A percentile compares a stretch with the other conserved stretches of the same genome.
phyloP scores from a whole-genome alignment of 2,329 filamentous ascomycete genomes.

The Paraconiothyrium brasiliense region DNA sequence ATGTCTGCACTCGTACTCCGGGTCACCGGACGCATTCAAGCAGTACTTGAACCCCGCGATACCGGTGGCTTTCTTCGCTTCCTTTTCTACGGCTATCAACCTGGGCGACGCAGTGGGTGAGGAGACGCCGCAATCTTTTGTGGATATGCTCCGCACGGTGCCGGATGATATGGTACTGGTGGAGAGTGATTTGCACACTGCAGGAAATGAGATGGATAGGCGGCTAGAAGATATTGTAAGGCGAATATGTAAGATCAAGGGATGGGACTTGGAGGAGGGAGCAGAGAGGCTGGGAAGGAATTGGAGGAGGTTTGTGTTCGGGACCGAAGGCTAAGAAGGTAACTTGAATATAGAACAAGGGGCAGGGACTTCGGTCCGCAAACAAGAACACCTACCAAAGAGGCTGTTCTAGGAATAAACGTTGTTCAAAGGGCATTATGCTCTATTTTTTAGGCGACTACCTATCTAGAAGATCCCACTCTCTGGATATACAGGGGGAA shows the following conservation, averaged over 20 bases:
- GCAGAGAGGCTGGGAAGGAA: constrained; percentile 74
- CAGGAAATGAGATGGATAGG: constrained; percentile 82
- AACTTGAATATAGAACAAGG: too few species aligned
- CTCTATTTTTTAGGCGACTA: not conserved
- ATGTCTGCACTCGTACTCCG: constrained; percentile 94
- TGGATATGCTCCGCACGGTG: constrained; percentile 74
- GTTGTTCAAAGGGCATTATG: not conserved
- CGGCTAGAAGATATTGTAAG: constrained; percentile 77
- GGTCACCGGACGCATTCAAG: constrained; percentile 72
- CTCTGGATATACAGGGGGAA: not conserved
- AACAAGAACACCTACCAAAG: not conserved
- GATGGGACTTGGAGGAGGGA: constrained; percentile 79
- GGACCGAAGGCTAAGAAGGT: constrained; percentile 40
- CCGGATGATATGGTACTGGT: constrained; percentile 83
- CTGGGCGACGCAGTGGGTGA: constrained; percentile 62
- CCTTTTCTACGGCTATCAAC: constrained; percentile 87
- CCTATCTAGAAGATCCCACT: not conserved
- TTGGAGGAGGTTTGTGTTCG: constrained; percentile 80
- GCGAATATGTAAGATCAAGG: constrained; percentile 79
- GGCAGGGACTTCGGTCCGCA: too few species aligned
- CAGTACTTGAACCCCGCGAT: constrained; percentile 80
- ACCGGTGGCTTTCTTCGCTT: constrained; percentile 83
- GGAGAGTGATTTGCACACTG: constrained; percentile 89
- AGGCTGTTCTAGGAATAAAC: not conserved
- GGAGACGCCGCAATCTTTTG: constrained; percentile 62